Evolutionary conservation across 1,284 basidiomycete species (phyloP).

Genomic region (Cystobasidium sp.): DNA sequence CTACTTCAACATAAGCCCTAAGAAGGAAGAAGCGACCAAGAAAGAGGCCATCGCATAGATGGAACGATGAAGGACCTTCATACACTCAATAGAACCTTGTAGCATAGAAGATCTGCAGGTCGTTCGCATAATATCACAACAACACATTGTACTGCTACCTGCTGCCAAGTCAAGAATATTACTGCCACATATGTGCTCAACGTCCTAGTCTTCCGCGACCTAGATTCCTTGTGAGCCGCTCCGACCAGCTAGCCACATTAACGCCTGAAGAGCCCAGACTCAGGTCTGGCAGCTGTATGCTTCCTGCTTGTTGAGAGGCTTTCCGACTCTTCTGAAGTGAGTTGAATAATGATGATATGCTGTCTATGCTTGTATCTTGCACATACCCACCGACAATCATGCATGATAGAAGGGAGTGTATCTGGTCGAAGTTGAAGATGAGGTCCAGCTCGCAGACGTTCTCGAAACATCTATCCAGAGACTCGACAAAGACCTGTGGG

Average conservation of each 20-base stretch:
- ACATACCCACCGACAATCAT: slow-evolving; percentile 97
- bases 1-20: slow-evolving; percentile 29
- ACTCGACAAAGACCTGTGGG: slow-evolving; percentile 91
- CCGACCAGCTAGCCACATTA: slow-evolving; percentile 31
- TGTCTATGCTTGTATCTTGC: slow-evolving; percentile 73
- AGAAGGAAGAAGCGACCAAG: slow-evolving; percentile 23
- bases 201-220: slow-evolving; percentile 35
- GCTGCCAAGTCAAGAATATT: not conserved
- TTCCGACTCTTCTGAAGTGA: slow-evolving; percentile 47
- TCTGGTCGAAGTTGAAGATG: slow-evolving; percentile 66
- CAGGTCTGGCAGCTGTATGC: slow-evolving; percentile 36
- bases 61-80: no score
- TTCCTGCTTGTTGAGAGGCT: slow-evolving; percentile 35
- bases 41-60: not conserved
- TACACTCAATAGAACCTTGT: not conserved
- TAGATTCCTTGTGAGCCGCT: slow-evolving; percentile 25
- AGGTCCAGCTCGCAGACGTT: slow-evolving; percentile 99
- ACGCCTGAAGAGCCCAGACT: slow-evolving; percentile 4
- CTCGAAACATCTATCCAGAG: slow-evolving; percentile 91
- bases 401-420: slow-evolving; percentile 90
- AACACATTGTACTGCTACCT: slow-evolving; percentile 7
- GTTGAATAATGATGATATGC: slow-evolving; percentile 49
- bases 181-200: not conserved
- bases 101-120: not conserved
- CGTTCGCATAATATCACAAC: not conserved